phyloP scores from a whole-genome alignment of 441 rosid genomes.

The Gossypium trilobum region DNA sequence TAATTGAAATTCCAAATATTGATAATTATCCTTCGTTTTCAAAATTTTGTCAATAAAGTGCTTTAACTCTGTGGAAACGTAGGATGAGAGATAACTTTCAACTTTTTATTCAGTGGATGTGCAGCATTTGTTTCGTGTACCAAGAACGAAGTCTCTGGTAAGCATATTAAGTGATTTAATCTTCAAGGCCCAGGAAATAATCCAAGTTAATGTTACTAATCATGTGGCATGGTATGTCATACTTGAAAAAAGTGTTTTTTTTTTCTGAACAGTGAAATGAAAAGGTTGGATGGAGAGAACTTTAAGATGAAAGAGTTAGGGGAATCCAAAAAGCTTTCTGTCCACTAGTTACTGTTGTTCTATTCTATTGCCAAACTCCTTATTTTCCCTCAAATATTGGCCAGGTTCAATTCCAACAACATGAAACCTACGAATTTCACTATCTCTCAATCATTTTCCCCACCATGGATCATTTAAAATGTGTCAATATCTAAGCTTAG shows the following conservation, averaged over 20 bases:
- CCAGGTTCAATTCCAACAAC: constrained; percentile 18
- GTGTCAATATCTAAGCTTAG: not conserved
- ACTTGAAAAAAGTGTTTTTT: not conserved
- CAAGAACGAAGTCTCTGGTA: not conserved
- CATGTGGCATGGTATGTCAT: not conserved
- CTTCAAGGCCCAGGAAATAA: not conserved
- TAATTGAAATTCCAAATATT: too few species aligned
- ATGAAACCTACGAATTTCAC: not conserved
- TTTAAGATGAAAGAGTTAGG: not conserved
- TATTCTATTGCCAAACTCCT: not conserved
- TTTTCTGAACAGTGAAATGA: not conserved
- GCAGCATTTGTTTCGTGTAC: not conserved
- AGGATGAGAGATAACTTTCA: not conserved
- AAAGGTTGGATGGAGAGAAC: not conserved
- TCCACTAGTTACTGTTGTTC: not conserved
- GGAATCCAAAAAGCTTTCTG: not conserved
- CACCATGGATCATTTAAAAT: not conserved
- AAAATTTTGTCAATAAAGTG: not conserved
- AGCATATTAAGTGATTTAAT: not conserved
- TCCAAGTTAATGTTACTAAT: not conserved
- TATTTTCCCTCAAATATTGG: constrained; percentile 15
- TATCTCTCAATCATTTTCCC: not conserved
- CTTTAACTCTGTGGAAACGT: not conserved
- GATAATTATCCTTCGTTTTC: not conserved
- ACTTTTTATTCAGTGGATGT: not conserved